Base-by-base conservation (phyloP, 2,329 filamentous ascomycete genomes). In the Pestalotiopsis sp. region DNA sequence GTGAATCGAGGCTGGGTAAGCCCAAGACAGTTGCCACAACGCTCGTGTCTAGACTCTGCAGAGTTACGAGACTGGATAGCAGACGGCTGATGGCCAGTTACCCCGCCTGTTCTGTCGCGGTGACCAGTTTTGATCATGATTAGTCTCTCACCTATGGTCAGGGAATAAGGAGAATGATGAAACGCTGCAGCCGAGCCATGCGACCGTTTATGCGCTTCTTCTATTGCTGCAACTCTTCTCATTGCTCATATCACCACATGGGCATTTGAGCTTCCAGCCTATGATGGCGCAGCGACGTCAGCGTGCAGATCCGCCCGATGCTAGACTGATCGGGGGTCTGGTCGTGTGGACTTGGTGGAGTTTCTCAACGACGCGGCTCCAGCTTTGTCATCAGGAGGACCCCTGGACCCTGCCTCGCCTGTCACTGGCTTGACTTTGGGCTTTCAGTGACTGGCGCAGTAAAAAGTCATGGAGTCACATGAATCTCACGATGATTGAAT, bases 221-320 rank as follows among this genome's bases (percentile, higher is more conserved):
- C 17, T n/a, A 59, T 58, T 58, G 14, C n/a, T 58, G 20, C 52
- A 59, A 12, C 57, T 13, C 25, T 36, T 36, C 20, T 59, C 57
- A 23, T 59, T n/a, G 13, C 31, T 36, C 25, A 59, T 17, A 17
- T 23, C 23, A 27, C 23, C 23, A 59, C 14, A 36, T 13, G 27
- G 23, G 57, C 20, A 36, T 27, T 9, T 11, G 17, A 9, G 17
- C 14, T 59, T 31, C 23, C 27, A 62, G 49, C 73, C 69, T 72
- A 76, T 76, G 72, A 74, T 74, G 73, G 67, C 70, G 71, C 66
- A 68, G 66, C 70, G 72, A 76, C 75, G 75, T 77, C 75, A 76
- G 73, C 73, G 64, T 73, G 75, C 73, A 76, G 70, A 56, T 63
- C 49, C 58, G 45, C 45, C 45, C 45, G 45, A 52, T 52, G 20